These are phyloP conservation scores for Ustilago hordei DNA, from an alignment of 1,284 basidiomycete genomes.

Conservation along the genomic window DNA sequence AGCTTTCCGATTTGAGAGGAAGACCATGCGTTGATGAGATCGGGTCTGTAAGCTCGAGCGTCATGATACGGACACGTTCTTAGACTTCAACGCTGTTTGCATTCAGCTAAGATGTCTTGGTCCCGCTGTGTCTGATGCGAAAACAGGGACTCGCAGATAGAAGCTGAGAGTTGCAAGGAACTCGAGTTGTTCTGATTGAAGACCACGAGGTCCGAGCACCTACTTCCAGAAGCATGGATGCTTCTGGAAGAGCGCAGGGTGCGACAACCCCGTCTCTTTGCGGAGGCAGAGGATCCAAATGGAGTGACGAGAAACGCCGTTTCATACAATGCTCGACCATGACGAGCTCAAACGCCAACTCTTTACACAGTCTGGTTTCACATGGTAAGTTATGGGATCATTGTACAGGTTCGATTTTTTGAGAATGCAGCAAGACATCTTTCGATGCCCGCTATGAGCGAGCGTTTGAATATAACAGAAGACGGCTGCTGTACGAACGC, in stretches of 20 bases:
- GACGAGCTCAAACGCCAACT: background rate
- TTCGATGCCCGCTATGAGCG: slow-evolving; percentile 15
- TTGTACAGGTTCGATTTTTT: slow-evolving; percentile 51
- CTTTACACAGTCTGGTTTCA: background rate
- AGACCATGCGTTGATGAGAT: too few species aligned
- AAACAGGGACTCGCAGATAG: too few species aligned
- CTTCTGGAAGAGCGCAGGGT: background rate
- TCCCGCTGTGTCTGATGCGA: too few species aligned
- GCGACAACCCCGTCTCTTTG: background rate
- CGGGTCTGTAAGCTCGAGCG: too few species aligned
- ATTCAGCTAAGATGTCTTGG: too few species aligned
- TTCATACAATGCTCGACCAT: too few species aligned
- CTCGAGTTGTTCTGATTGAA: too few species aligned
- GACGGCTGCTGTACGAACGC: slow-evolving; percentile 39
- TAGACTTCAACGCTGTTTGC: too few species aligned
- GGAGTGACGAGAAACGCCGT: too few species aligned
- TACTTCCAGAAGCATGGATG: background rate
- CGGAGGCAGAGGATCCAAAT: background rate
- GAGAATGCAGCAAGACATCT: slow-evolving; percentile 16
- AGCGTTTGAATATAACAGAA: slow-evolving; percentile 39
- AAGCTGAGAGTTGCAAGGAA: too few species aligned
- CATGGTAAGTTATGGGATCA: slow-evolving; percentile 22
- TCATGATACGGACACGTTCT: too few species aligned
- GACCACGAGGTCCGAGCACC: background rate
- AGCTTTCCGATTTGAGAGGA: too few species aligned